These are phyloP conservation scores for Stachybotrys chlorohalonatus DNA, from an alignment of 2,329 filamentous ascomycete genomes.

Conservation along the genomic window DNA sequence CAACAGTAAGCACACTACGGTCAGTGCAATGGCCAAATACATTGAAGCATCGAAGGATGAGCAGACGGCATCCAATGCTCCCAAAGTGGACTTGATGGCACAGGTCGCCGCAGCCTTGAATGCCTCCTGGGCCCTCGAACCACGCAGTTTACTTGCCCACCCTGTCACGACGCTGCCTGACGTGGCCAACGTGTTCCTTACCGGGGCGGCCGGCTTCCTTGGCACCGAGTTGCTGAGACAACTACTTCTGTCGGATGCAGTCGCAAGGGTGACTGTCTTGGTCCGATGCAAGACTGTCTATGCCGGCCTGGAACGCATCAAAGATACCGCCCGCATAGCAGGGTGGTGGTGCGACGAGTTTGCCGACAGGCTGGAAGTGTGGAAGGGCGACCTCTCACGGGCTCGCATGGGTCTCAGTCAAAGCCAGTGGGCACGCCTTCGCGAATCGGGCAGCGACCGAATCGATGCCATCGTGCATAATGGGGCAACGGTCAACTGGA, in stretches of 20 bases:
- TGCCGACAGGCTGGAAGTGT: slow-evolving; percentile 43
- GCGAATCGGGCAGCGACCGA: slow-evolving; percentile 32
- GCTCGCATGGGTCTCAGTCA: slow-evolving; percentile 60
- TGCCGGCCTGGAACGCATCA: slow-evolving; percentile 6
- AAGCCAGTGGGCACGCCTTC: slow-evolving; percentile 52
- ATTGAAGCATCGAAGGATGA: slow-evolving; percentile 3
- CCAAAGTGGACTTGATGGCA: background rate
- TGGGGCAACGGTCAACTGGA: slow-evolving; percentile 73
- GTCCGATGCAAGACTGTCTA: slow-evolving; percentile 4
- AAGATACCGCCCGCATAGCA: slow-evolving; percentile 3
- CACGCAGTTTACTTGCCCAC: background rate
- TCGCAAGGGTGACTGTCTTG: slow-evolving; percentile 18
- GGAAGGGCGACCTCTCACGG: slow-evolving; percentile 66
- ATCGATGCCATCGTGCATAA: slow-evolving; percentile 74
- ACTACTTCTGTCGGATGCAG: slow-evolving; percentile 1
- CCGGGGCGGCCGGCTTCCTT: slow-evolving; percentile 5
- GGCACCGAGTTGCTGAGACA: slow-evolving; percentile 2
- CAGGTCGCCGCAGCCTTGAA: background rate
- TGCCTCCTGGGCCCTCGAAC: background rate
- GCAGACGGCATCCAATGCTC: background rate
- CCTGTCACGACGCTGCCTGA: background rate
- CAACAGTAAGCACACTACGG: slow-evolving; percentile 10
- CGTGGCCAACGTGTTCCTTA: slow-evolving; percentile 3
- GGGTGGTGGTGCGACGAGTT: slow-evolving; percentile 9
- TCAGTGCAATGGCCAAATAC: slow-evolving; percentile 7